Evolutionary conservation across 106 monocot species (phyloP), one percentile per base, ranked within the genome.

Genomic region (Dactylorhiza incarnata): DNA sequence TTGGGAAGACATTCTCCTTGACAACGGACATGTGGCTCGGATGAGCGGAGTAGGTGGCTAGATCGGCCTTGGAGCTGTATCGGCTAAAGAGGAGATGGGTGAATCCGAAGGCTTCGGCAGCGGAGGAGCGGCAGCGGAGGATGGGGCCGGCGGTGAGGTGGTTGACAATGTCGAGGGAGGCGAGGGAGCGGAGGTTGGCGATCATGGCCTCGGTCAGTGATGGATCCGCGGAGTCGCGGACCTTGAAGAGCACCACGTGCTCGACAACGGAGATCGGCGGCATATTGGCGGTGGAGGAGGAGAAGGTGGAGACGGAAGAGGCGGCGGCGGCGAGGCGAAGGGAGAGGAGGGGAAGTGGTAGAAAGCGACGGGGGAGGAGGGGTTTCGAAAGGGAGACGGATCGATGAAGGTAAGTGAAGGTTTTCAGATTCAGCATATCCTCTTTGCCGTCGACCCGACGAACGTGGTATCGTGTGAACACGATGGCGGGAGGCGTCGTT

Each of bases 161-260:
- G 76, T 81, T 76, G 48, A 78, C 89, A 73, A 82, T n/a, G 74
- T 75, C 63, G 80, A 97, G 91, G 63, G 87, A 79, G 82, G 70
- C 2, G 22, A 97, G 87, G 66, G 91, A 72, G 44, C 84, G 83
- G 76, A 97, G 89, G 45, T 73, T 73, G 75, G 93, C 76, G 66
- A 94, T 17, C 93, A 93, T 91, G 81, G 86, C 62, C 58, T 81
- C 83, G 84, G 85, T 11, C 74, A 76, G 68, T 50, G 86, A 77
- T 6, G 86, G 59, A 16, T 82, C 87, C 44, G 87, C 80, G 75
- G 69, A 56, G 16, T 84, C 80, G 19, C 83, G 87, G 74, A 86
- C 79, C 81, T 89, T 91, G 89, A 94, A 89, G 78, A 97, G 89
- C 74, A 97, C 97, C 44, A 94, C 73, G 84, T 97, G 97, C 68